These are phyloP conservation scores for Gigaspora rosea DNA, from an alignment of 192 early-diverging fungal genomes.

Conservation along the genomic window DNA sequence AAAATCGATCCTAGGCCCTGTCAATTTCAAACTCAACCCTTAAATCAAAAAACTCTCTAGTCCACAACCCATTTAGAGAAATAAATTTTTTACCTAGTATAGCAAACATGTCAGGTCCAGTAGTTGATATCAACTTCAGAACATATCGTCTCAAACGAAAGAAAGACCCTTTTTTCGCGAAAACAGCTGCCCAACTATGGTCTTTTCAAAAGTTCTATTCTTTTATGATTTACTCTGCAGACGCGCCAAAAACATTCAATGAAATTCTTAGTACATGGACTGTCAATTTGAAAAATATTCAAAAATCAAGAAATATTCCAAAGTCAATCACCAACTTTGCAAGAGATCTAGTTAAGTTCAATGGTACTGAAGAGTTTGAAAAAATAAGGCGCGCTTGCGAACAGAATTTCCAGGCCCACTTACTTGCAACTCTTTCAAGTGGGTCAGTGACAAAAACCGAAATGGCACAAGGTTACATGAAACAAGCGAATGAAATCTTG, in stretches of 20 bases:
- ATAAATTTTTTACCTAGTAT: too few species aligned
- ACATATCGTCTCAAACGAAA: too few species aligned
- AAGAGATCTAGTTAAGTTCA: neutral
- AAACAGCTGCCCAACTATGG: neutral
- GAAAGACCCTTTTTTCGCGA: neutral
- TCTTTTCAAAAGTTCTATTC: neutral
- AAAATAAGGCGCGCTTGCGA: neutral
- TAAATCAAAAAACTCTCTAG: too few species aligned
- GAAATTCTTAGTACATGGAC: neutral
- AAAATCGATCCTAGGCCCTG: too few species aligned
- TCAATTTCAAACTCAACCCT: too few species aligned
- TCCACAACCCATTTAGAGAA: too few species aligned
- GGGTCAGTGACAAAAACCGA: neutral
- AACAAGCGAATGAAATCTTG: slow-evolving; percentile 18
- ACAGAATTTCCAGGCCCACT: neutral
- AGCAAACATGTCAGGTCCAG: too few species aligned
- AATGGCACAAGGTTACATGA: slow-evolving; percentile 18
- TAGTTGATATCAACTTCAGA: too few species aligned
- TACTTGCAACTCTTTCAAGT: neutral
- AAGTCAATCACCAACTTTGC: neutral
- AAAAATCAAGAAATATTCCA: neutral
- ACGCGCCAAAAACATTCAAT: neutral
- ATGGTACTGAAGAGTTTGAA: neutral
- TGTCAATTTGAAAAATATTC: neutral
- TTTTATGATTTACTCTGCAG: neutral